phyloP scores from a whole-genome alignment of 805 yeast genomes.

The Starmera amethionina region DNA sequence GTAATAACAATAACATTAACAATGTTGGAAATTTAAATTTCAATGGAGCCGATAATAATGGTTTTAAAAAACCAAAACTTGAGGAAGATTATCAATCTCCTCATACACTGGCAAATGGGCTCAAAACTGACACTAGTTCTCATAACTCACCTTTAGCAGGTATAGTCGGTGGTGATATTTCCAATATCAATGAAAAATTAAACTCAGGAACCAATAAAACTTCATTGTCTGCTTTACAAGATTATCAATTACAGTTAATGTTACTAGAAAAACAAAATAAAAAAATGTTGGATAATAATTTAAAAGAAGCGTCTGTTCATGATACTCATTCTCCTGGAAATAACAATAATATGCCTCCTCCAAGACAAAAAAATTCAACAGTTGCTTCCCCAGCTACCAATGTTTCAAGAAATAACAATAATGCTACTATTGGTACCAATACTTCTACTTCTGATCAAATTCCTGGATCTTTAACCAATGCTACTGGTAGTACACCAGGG shows the following conservation, averaged over 20 bases:
- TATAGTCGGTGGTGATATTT: neutral
- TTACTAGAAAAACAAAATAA: conserved; percentile 69
- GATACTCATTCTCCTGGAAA: conserved; percentile 1
- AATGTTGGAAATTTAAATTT: no score
- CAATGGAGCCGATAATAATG: no score
- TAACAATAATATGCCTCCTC: conserved; percentile 16
- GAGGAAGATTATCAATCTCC: no score
- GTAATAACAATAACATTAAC: no score
- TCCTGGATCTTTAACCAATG: conserved; percentile 16
- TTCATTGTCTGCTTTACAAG: conserved; percentile 45
- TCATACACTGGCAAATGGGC: no score
- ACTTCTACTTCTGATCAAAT: conserved; percentile 16
- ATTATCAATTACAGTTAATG: conserved; percentile 73
- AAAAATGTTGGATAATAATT: conserved; percentile 47
- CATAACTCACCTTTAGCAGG: no score
- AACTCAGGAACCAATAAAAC: no score
- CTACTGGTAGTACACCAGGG: conserved; percentile 5
- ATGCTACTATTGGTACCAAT: conserved; percentile 1
- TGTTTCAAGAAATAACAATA: conserved; percentile 6
- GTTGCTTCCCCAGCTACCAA: conserved; percentile 6
- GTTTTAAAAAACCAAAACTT: no score
- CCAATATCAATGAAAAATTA: conserved; percentile 8
- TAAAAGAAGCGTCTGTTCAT: conserved; percentile 23
- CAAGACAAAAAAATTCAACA: conserved; percentile 8
- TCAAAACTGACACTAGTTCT: no score